Percentiles rank a stretch among this genome's conserved stretches.
Evolutionary conservation across 306 rosid genomes (phyloP).

Genomic region (Dalbergia oliveri): DNA sequence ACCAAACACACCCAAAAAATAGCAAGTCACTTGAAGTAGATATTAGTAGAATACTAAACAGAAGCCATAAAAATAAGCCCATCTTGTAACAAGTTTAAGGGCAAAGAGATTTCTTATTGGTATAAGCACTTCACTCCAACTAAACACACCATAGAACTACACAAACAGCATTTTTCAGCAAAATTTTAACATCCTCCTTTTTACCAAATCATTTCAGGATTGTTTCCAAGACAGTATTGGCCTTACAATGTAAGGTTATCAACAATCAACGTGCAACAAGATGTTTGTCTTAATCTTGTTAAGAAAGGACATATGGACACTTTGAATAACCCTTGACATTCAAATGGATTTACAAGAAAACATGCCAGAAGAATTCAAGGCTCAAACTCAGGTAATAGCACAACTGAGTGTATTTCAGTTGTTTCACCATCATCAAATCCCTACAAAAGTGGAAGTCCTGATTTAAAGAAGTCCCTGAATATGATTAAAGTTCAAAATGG

Average conservation of each 20-base stretch:
- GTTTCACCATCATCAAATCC: conserved; percentile 35
- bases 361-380: conserved; percentile 27
- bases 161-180: neutral
- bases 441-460: conserved; percentile 28
- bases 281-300: conserved; percentile 18
- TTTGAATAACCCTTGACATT: neutral
- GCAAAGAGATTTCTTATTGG: conserved; percentile 7
- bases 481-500: conserved; percentile 28
- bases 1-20: neutral
- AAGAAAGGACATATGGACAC: conserved; percentile 15
- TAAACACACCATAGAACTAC: conserved; percentile 41
- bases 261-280: conserved; percentile 11
- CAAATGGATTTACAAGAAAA: conserved; percentile 13
- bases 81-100: conserved; percentile 12
- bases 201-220: conserved; percentile 15
- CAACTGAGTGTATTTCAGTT: neutral
- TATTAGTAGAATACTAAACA: neutral
- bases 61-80: conserved; percentile 19
- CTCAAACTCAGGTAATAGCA: conserved; percentile 30
- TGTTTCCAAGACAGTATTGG: conserved; percentile 18
- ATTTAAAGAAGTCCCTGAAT: neutral
- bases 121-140: conserved; percentile 34
- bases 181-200: conserved; percentile 11
- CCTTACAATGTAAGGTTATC: conserved; percentile 30
- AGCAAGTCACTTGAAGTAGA: conserved; percentile 11